Base-by-base conservation (phyloP, 139 green algal genomes). In the Volvox africanus region DNA sequence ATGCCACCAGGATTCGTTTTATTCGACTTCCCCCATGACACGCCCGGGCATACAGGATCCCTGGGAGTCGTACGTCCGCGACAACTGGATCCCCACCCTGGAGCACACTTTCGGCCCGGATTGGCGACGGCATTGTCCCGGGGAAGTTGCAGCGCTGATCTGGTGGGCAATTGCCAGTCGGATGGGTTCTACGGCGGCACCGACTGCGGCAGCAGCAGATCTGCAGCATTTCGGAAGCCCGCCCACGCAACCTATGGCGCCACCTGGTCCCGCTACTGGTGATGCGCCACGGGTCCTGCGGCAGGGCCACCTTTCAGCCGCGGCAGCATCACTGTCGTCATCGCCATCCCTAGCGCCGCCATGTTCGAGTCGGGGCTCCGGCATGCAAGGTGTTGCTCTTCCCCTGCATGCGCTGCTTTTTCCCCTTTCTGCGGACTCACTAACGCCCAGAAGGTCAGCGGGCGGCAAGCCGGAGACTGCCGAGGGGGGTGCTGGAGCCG, bases 21-120 rank as follows among this genome's bases (percentile, higher is more conserved):
- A n/a, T n/a, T n/a, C n/a, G n/a, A n/a, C n/a, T n/a, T n/a, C 44
- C 9, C 44, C 44, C 44, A 55, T 55, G 44, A 5, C 44, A 55
- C 44, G 44, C 44, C 44, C 44, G 5, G 44, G 44, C 44, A 55
- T 55, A 55, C 67, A 90, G 86, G 86, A 90, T 24, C 73, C 86
- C 0, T 90, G 86, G 86, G 86, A 90, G 50, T 28, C 30, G 19
- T 90, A 84, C 73, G 55, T 83, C 11, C 50, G 44, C 0, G 86
- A 84, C 50, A 90, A 83, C 73, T 90, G 86, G 86, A 76, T 90
- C 12, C 86, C 86, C 0, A 83, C 73, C 13, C 73, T 90, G 86
- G 86, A 90, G 73, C 50, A 11, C 1, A 90, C 50, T 11, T 90
- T 90, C 35, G 86, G 86, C 1, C 50, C 86, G 9, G 73, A 90